Base-by-base conservation (phyloP, 2,329 filamentous ascomycete species). In the Xylaria sp. region DNA sequence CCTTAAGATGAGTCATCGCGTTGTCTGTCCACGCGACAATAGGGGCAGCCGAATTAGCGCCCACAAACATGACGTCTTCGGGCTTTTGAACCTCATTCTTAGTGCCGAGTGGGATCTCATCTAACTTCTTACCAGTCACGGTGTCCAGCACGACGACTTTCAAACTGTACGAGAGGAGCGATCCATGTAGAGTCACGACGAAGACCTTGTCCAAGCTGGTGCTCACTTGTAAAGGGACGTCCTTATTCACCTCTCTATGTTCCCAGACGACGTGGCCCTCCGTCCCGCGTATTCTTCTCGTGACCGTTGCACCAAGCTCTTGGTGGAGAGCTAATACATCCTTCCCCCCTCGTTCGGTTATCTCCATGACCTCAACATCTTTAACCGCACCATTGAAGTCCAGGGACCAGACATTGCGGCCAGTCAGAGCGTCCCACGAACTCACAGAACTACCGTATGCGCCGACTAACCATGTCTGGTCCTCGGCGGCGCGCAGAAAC, bases 361-460 rank as follows among this genome's bases (percentile, higher is more conserved):
- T 82, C 79, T 91, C 90, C 78, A 95, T 83, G 39, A 95, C 88
- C 82, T 96, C 94, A 62, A 97, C 79, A 77, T 93, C 92, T 75
- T 85, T 86, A 20, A 91, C 83, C 49, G 77, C 76, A 22, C 86
- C 90, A 6, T 78, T 76, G 64, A 93, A 88, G 54, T 84, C 82
- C 47, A 85, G 84, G 65, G 88, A 87, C 93, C 96, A 99, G 42
- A 89, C 84, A 70, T 92, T 87, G 74, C 91, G 89, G 31, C 96
- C 96, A 73, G 90, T 92, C 55, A 91, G 83, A 39, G 93, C 93
- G 80, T 93, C 91, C 94, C 94, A 98, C 15, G 91, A 87, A 61
- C 91, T 87, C 31, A 97, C 88, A 55, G 87, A 86, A 69, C 84
- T 83, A 17, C 90, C 93, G 42, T 89, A 81, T 1, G 91, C 94